Evolutionary conservation across 2,329 filamentous ascomycete genomes (phyloP), one percentile per base, ranked within the genome.

Genomic region (Fonsecaea monophora): DNA sequence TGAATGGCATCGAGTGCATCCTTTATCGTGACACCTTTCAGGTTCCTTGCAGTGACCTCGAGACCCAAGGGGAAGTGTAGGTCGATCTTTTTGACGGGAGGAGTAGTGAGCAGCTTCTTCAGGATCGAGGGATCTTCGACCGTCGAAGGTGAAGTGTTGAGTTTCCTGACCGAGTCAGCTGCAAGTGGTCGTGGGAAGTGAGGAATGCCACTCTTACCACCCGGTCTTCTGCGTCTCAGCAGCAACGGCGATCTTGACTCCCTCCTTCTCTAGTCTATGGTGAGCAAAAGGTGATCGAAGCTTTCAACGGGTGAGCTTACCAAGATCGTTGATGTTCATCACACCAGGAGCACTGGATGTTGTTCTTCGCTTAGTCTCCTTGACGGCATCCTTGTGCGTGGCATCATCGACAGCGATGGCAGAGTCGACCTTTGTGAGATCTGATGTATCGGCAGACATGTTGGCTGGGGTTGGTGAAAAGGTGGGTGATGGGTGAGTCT

Each of bases 21-120:
- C 85, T 97, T 97, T 85, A 98, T 94, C 65, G 94, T 98, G 73
- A 98, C 93, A 64, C 94, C 94, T 81, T 94, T 94, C 74, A 94
- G 83, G 82, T 97, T 98, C 76, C 94, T 88, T 77, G 93, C 94
- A 37, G 90, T 92, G 72, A 97, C 91, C 76, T 94, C 89, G 64
- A 95, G 86, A 60, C 94, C 94, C 61, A 96, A 84, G 15, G 92
- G 92, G 85, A 96, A 97, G 81, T 93, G 89, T 55, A 98, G 85
- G 81, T 97, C 93, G 80, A 98, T 94, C 84, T 92, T 94, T 86
- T 95, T 96, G 79, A 98, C 87, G 38, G 91, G 89, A 56, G 94
- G 94, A 68, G 82, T 89, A 74, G 91, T 90, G 73, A 98, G 88
- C 68, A 85, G 83, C 79, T 94, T 89, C 83, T 94, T 94, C 73